A percentile compares a stretch with the other conserved stretches of the same genome.
phyloP scores from a whole-genome alignment of 306 rosid genomes.

The Phaseolus lunatus region DNA sequence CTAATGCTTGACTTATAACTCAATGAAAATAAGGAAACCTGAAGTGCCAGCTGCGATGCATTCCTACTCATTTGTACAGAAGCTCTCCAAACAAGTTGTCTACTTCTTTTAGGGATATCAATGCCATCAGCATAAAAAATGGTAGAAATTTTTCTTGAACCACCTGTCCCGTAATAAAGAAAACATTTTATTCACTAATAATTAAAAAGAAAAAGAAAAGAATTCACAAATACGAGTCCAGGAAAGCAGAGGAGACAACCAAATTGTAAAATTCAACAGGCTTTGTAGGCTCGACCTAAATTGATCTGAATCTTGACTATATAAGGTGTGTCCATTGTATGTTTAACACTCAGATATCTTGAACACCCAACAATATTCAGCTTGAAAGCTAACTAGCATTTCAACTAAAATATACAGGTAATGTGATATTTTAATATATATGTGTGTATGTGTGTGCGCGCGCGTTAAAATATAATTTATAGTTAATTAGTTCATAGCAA shows the following conservation, averaged over 20 bases:
- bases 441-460: too few species aligned
- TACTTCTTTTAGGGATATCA: slow-evolving; percentile 85
- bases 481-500: slow-evolving; percentile 14
- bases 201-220: slow-evolving; percentile 13
- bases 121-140: slow-evolving; percentile 75
- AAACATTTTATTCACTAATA: slow-evolving; percentile 3
- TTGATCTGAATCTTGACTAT: slow-evolving; percentile 26
- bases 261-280: slow-evolving; percentile 32
- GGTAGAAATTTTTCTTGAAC: slow-evolving; percentile 71
- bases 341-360: slow-evolving; percentile 1
- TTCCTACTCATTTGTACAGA: slow-evolving; percentile 89
- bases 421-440: background rate
- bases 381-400: slow-evolving; percentile 28
- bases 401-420: slow-evolving; percentile 2
- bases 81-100: slow-evolving; percentile 90
- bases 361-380: slow-evolving; percentile 2
- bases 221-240: slow-evolving; percentile 15
- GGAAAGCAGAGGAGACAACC: slow-evolving; percentile 19
- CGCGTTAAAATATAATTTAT: background rate
- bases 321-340: background rate
- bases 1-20: slow-evolving; percentile 29
- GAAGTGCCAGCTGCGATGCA: slow-evolving; percentile 90
- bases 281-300: slow-evolving; percentile 7
- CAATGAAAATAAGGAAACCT: slow-evolving; percentile 59
- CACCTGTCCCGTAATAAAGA: slow-evolving; percentile 68